Evolutionary conservation across 2,329 filamentous ascomycete genomes (phyloP).

Genomic region (Xylaria hypoxylon): DNA sequence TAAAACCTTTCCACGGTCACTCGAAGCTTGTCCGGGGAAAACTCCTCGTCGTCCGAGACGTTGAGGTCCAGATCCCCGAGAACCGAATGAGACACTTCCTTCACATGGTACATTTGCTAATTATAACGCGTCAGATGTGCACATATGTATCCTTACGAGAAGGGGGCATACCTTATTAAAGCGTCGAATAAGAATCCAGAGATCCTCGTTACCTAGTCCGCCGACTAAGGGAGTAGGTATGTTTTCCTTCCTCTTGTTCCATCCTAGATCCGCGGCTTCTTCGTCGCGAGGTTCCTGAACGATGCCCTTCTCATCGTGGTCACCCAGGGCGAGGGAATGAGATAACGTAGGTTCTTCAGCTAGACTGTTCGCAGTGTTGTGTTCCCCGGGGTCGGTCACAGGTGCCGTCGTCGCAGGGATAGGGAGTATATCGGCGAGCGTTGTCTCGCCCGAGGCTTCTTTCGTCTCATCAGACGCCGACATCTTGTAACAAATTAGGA

Average conservation of each 20-base stretch:
- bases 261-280: constrained; percentile 75
- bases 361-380: constrained; percentile 43
- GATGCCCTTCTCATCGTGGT: constrained; percentile 58
- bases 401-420: constrained; percentile 50
- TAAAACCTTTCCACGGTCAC: constrained; percentile 83
- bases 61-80: constrained; percentile 82
- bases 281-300: constrained; percentile 59
- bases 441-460: constrained; percentile 30
- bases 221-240: constrained; percentile 72
- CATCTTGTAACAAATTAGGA: constrained; percentile 34
- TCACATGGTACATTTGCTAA: constrained; percentile 73
- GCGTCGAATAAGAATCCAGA: constrained; percentile 77
- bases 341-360: constrained; percentile 53
- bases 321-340: constrained; percentile 58
- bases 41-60: constrained; percentile 84
- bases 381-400: constrained; percentile 46
- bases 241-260: constrained; percentile 70
- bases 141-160: not conserved
- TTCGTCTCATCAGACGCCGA: constrained; percentile 29
- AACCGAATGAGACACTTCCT: constrained; percentile 68
- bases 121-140: constrained; percentile 2
- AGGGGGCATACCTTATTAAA: constrained; percentile 73
- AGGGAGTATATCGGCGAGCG: constrained; percentile 50
- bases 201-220: constrained; percentile 76
- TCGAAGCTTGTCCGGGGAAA: constrained; percentile 84